Evolutionary conservation across 495 filamentous ascomycete genomes (phyloP).

Genomic region (Aspergillus sclerotioniger): DNA sequence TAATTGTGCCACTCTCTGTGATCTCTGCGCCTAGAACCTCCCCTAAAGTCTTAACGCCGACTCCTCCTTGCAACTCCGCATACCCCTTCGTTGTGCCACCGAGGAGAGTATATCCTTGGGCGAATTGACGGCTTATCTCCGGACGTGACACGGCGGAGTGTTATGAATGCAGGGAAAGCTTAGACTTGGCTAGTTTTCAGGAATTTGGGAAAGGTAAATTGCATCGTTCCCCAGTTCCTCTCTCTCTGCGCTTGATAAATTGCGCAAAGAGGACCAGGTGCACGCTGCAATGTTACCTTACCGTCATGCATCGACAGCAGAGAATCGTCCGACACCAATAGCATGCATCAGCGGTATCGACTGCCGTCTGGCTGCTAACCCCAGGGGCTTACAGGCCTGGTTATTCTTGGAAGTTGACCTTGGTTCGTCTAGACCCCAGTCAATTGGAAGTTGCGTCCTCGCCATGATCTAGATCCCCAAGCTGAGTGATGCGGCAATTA

Average conservation of each 20-base stretch:
- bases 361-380: background rate
- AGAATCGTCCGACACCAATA: background rate
- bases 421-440: background rate
- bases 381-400: background rate
- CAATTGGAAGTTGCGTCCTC: background rate
- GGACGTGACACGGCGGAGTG: background rate
- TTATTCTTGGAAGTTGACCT: background rate
- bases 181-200: background rate
- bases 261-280: background rate
- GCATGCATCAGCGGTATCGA: background rate
- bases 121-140: background rate
- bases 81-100: slow-evolving; percentile 2
- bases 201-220: background rate
- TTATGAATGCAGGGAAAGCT: background rate
- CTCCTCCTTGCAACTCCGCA: background rate
- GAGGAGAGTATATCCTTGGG: background rate
- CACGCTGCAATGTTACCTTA: slow-evolving; percentile 1
- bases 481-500: background rate
- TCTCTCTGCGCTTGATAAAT: background rate
- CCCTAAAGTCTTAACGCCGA: background rate
- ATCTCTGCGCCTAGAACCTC: background rate
- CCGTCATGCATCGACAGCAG: background rate
- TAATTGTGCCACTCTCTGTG: background rate
- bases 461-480: slow-evolving; percentile 1
- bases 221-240: background rate